phyloP scores from a whole-genome alignment of 805 yeast genomes.

The Kodamaea hsintzibuensis region DNA sequence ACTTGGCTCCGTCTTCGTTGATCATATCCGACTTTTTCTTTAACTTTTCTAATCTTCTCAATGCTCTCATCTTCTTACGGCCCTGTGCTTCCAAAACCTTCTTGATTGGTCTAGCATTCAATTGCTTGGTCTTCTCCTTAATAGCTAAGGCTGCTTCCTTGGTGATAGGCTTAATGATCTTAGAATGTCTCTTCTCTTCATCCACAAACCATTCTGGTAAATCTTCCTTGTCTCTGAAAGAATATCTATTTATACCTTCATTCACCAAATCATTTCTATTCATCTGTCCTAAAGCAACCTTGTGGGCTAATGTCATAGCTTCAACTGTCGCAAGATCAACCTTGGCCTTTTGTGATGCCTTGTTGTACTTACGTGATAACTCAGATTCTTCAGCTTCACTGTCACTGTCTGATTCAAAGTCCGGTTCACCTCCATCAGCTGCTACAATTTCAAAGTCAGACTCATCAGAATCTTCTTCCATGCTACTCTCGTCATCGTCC shows the following conservation, averaged over 20 bases:
- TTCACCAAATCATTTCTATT: slow-evolving; percentile 83
- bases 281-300: slow-evolving; percentile 86
- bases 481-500: slow-evolving; percentile 9
- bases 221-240: slow-evolving; percentile 88
- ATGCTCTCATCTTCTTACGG: slow-evolving; percentile 91
- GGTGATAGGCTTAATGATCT: slow-evolving; percentile 87
- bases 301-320: slow-evolving; percentile 98
- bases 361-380: slow-evolving; percentile 33
- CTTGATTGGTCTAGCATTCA: slow-evolving; percentile 97
- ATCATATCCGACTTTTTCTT: slow-evolving; percentile 91
- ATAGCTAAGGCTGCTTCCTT: slow-evolving; percentile 66
- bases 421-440: slow-evolving; percentile 25
- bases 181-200: slow-evolving; percentile 85
- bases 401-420: slow-evolving; percentile 49
- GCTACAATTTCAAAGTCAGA: slow-evolving; percentile 47
- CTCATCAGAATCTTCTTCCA: slow-evolving; percentile 36
- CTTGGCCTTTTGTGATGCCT: slow-evolving; percentile 54
- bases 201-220: slow-evolving; percentile 97
- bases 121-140: slow-evolving; percentile 47
- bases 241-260: slow-evolving; percentile 88
- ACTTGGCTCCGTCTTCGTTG: slow-evolving; percentile 81
- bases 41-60: slow-evolving; percentile 79
- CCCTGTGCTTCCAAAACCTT: slow-evolving; percentile 98
- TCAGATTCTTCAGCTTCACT: slow-evolving; percentile 49
- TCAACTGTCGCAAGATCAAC: slow-evolving; percentile 89